Evolutionary conservation across 2,329 filamentous ascomycete species (phyloP), one percentile per base, ranked within the genome.

Genomic region (Metarhizium robertsii): DNA sequence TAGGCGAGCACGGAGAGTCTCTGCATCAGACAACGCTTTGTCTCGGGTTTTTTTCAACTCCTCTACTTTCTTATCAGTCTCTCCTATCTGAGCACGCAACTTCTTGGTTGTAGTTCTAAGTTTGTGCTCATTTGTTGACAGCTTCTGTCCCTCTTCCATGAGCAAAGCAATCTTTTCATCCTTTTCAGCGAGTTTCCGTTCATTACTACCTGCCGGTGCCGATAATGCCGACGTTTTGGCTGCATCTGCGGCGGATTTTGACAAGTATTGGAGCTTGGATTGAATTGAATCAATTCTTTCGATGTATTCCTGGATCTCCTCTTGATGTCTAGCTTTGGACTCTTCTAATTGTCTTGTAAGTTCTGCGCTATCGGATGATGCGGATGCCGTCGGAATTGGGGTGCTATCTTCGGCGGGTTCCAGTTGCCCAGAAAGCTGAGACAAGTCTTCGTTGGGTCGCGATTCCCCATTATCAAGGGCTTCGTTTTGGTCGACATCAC

Each of bases 231-330:
- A 79, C 61, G 84, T 82, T 65, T 85, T 87, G 1, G 94, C 90
- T 0, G 86, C 78, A 36, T 92, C 86, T 0, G 87, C 83, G 13
- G 88, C 86, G 65, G 92, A 88, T 58, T 87, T 87, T 2, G 92
- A 86, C 13, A 99, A 75, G 65, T 95, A 96, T 61, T 92, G 87
- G 32, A 99, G 74, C 67, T 99, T 97, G 6, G 90, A 84, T 68
- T 97, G 90, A 1, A 99, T 74, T 4, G 92, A 88, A 73, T 99
- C 94, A 55, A 96, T 94, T 40, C 88, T 85, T 71, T 99, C 94
- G 6, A 92, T 80, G 59, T 96, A 90, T 51, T 80, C 80, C 64
- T 94, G 85, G 45, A 91, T 79, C 67, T 97, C 94, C 62, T 94
- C 89, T 56, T 92, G 86, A 61, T 89, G 83, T 59, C 57, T 60